Conservation (phyloP, 1,284 basidiomycete species). For the Exobasidium rhododendri region DNA sequence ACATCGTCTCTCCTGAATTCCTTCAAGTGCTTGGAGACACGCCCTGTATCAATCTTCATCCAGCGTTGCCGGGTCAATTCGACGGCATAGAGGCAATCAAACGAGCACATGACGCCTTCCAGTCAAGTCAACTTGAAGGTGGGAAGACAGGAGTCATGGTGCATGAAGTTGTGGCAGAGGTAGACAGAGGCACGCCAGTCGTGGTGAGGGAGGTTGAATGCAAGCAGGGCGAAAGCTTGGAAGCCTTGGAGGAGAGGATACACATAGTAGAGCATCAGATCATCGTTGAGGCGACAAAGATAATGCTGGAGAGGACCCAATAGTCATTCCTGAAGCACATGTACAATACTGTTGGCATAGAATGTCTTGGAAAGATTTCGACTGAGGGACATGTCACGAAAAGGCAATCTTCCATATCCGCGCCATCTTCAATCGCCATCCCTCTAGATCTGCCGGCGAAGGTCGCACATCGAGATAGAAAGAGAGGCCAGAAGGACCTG, state of each 20-base stretch:
- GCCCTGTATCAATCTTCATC: conserved; percentile 93
- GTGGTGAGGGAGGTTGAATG: conserved; percentile 76
- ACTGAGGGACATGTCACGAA: neutral
- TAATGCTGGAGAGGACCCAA: conserved; percentile 61
- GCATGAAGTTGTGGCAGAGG: conserved; percentile 86
- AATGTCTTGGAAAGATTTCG: too few relatives aligned
- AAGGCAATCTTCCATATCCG: neutral
- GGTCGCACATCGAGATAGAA: conserved; percentile 95
- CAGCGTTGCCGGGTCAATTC: conserved; percentile 88
- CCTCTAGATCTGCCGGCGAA: conserved; percentile 86
- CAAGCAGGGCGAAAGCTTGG: conserved; percentile 66
- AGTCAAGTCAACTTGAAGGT: neutral
- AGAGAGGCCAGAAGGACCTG: conserved; percentile 52
- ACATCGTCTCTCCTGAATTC: conserved; percentile 67
- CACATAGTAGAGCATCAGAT: conserved; percentile 84
- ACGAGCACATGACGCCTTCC: conserved; percentile 75
- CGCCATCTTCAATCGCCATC: conserved; percentile 68
- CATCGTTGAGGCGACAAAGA: conserved; percentile 77
- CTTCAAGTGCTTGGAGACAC: conserved; percentile 59
- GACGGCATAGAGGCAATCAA: conserved; percentile 88
- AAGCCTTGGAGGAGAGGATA: conserved; percentile 73
- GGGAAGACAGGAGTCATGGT: conserved; percentile 80
- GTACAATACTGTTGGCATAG: too few relatives aligned
- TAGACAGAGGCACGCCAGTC: conserved; percentile 85
- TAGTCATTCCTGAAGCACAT: neutral